Conservation (phyloP, 2,329 filamentous ascomycete genomes). For the Epichloe baconii region DNA sequence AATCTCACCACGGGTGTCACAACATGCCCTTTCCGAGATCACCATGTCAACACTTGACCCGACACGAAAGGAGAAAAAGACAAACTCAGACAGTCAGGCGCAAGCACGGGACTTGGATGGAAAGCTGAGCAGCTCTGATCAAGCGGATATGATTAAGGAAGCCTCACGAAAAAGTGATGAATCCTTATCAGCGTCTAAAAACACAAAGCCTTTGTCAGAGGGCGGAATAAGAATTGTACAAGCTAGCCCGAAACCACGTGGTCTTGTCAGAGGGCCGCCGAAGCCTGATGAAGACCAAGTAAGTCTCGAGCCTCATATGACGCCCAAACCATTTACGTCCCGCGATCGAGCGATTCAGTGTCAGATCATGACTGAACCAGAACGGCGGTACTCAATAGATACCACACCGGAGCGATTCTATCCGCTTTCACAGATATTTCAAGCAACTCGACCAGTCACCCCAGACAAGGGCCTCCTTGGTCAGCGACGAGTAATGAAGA, state of each 20-base stretch:
- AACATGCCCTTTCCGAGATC: background rate
- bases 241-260: background rate
- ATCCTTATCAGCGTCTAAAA: background rate
- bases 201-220: background rate
- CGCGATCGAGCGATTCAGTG: slow-evolving; percentile 5
- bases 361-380: background rate
- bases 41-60: background rate
- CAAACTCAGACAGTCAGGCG: background rate
- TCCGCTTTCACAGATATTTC: slow-evolving; percentile 3
- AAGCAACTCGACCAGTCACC: background rate
- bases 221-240: slow-evolving; percentile 3
- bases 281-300: background rate
- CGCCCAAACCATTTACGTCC: background rate
- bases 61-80: background rate
- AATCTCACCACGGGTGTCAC: background rate
- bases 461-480: background rate
- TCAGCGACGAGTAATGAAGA: background rate
- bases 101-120: background rate
- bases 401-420: slow-evolving; percentile 14
- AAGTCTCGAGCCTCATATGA: background rate
- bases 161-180: background rate
- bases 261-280: background rate
- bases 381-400: slow-evolving; percentile 6
- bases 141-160: background rate
- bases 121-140: background rate